Evolutionary conservation across 2,329 filamentous ascomycete species (phyloP), one percentile per base, ranked within the genome.

Genomic region (Lasiodiplodia citricola): DNA sequence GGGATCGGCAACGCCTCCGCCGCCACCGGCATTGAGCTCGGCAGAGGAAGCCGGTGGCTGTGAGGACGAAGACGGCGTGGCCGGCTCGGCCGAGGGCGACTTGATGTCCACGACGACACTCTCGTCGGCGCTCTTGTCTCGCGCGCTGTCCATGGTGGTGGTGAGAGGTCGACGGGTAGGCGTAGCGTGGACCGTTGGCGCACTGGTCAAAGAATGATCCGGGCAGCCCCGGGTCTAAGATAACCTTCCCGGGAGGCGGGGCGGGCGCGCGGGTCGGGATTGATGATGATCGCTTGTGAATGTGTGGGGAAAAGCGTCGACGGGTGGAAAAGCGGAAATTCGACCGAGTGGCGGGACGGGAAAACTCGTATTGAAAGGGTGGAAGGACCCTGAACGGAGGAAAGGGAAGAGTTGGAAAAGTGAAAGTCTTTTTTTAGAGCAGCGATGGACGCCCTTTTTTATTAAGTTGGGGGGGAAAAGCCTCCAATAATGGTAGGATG

Each of bases 61-160:
- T 11, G 44, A 47, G 0, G 44, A 47, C 5, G 44, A 47, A 3
- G 44, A 47, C n/a, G 44, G 44, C 1, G 44, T 47, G 8, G 44
- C 44, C 2, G 54, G 38, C 11, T 67, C 64, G 13, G 64, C 35
- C 2, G 64, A 21, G 8, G 31, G 31, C 31, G 60, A 14, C n/a
- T 67, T 57, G 64, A 67, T 21, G 41, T 60, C n/a, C n/a, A 47
- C 44, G 44, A 18, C 55, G 23, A 58, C 55, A 21, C 51, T 23
- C 41, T 67, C 55, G 56, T 31, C 66, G 18, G 50, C 25, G n/a
- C 55, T 55, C 23, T 67, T 62, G 13, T 66, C 67, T 35, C 69
- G 55, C 2, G 64, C 69, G 38, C 14, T 69, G 44, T 70, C 69
- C 69, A 70, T 70, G 35, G 41, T 63, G 21, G 57, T 44, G 23